Evolutionary conservation across 2,329 filamentous ascomycete species (phyloP).

Genomic region (Monosporascus sp.): DNA sequence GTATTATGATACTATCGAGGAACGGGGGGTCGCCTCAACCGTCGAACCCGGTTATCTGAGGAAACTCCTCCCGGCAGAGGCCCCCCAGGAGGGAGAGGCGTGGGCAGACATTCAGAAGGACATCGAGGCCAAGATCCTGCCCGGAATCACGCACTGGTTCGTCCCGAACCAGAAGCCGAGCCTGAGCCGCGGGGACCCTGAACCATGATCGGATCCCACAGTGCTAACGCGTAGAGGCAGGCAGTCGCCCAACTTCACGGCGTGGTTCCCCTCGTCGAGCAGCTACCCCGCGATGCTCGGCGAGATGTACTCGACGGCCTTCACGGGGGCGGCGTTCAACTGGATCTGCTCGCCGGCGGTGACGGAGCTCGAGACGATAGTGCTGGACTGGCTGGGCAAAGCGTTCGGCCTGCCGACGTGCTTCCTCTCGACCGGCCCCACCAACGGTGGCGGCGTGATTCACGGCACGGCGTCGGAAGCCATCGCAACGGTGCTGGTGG

Average conservation of each 20-base stretch:
- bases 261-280: constrained; percentile 81
- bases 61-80: constrained; percentile 64
- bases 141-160: constrained; percentile 83
- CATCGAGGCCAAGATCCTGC: constrained; percentile 80
- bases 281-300: constrained; percentile 83
- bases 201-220: neutral
- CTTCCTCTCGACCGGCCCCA: constrained; percentile 68
- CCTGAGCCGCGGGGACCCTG: too few relatives aligned
- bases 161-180: constrained; percentile 2
- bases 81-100: constrained; percentile 61
- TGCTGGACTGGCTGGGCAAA: constrained; percentile 86
- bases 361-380: constrained; percentile 88
- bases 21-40: constrained; percentile 66
- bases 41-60: constrained; percentile 83
- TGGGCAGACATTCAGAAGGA: constrained; percentile 80
- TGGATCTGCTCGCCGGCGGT: constrained; percentile 92
- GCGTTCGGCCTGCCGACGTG: constrained; percentile 66
- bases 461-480: constrained; percentile 88
- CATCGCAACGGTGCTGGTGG: constrained; percentile 79
- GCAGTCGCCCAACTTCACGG: constrained; percentile 92
- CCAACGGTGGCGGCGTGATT: constrained; percentile 80
- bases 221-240: constrained; percentile 19
- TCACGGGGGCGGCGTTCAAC: constrained; percentile 90
- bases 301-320: constrained; percentile 85
- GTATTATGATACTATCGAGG: constrained; percentile 73